Evolutionary conservation across 2,329 filamentous ascomycete genomes (phyloP).

Genomic region (Curvularia hawaiiensis): DNA sequence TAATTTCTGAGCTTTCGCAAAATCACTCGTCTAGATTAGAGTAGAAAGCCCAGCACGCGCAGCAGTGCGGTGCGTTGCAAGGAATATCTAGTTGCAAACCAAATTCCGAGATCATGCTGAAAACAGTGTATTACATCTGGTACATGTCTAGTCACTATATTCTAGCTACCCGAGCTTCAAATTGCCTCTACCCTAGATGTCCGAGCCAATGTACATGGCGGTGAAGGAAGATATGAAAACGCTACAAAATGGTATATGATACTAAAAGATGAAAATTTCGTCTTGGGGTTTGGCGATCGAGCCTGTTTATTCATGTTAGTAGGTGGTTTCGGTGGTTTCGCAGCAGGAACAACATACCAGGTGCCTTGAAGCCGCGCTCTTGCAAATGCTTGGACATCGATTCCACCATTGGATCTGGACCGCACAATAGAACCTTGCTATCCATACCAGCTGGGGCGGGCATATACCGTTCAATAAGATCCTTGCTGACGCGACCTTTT

Average conservation of each 20-base stretch:
- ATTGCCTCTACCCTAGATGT: background rate
- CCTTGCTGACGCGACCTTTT: conserved; percentile 12
- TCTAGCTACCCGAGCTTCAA: background rate
- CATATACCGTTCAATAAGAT: conserved; percentile 15
- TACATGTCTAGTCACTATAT: background rate
- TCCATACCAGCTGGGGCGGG: conserved; percentile 62
- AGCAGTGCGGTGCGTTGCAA: background rate
- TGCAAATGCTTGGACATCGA: conserved; percentile 16
- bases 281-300: conserved; percentile 20
- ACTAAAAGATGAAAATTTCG: conserved; percentile 17
- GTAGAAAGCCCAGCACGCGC: background rate
- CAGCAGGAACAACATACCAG: conserved; percentile 11
- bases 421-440: conserved; percentile 91
- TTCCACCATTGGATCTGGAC: conserved; percentile 44
- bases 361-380: conserved; percentile 20
- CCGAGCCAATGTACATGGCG: background rate
- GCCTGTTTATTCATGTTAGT: conserved; percentile 7
- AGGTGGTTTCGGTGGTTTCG: too few species aligned
- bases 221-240: background rate
- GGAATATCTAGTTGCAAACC: background rate
- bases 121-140: background rate
- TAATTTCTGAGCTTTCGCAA: background rate
- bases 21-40: background rate
- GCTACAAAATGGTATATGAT: background rate
- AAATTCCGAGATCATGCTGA: background rate